Evolutionary conservation across 768 basidiomycete species (phyloP), one percentile per base, ranked within the genome.

Genomic region (Dacryopinax primogenitus): DNA sequence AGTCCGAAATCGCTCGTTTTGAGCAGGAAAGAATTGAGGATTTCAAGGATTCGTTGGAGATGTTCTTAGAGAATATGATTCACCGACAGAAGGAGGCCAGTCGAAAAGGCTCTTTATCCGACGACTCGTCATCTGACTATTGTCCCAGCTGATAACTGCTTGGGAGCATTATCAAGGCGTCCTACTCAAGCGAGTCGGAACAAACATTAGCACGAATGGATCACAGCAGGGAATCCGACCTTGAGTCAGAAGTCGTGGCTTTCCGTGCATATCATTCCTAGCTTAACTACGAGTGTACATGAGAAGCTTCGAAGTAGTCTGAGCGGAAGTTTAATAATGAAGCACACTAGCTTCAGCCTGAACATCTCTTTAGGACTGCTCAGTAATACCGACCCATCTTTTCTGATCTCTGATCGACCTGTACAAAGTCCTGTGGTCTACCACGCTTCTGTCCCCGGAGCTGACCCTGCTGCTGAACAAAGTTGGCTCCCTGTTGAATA

Each of bases 1-100:
- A 98, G 75, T 77, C 83, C 2, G 96, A 99, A 76, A 84, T 93
- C 68, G 84, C 84, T 3, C 80, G 95, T 44, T 97, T 98, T 72
- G 95, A 99, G 76, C 83, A 85, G 72, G 95, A 96, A 75, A 83
- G 94, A 44, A 82, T 98, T 28, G 88, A 91, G 61, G 95, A 98
- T 73, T 96, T 98, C 75, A 94, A 93, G 75, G 79, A 82, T 45
- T 81, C 87, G 1, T 74, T 99, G 68, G 88, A 91, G 73, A 80
- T 81, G 2, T 93, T 92, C 74, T 77, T 97, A 64, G 88, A 92
- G 44, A 90, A 87, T 3, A 89, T 95, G 87, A 87, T 94, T 62
- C 74, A 79, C 2, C 79, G 86, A 63, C 94, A 99, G 77, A 90
- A 87, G 73, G 84, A 88, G 79, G 86, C 86, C 33, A 64, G 81